Base-by-base conservation (phyloP, 345 rosid genomes). In the Hirschfeldia incana region DNA sequence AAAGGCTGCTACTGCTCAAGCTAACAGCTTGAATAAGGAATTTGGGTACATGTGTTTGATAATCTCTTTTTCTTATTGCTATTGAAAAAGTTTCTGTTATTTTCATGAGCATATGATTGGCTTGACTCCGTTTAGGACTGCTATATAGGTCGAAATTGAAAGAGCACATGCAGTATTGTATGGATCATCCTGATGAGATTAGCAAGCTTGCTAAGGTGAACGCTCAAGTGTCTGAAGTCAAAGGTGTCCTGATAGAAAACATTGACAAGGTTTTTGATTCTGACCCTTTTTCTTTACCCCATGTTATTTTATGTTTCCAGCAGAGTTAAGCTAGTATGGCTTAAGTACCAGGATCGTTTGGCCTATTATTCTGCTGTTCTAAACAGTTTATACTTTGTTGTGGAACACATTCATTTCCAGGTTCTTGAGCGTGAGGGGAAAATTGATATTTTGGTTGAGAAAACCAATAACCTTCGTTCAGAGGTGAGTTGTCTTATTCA, bases 211-310 rank as follows among this genome's bases (percentile, higher is more conserved):
- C 99, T 46, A 96, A 96, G 87, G 98, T 96, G 76, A 92, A 93
- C 78, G 97, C 94, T 81, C 98, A 96, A 84, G 97, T 96, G 34
- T 84, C 97, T 76, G 99, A 96, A 88, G 99, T 96, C 44, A 96
- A 92, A 81, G 97, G 98, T 84, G 98, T 92, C 6, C 91, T 96
- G 97, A 90, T 96, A 95, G 98, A 96, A 74, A 93, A 93, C 73
- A 96, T 96, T 65, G 98, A 90, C 79, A 96, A 96, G 99, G 99
- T 90, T 82, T 1, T 82, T 2, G 68, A 32, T 55, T 60, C n/a
- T 9, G 30, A 65, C 72, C 46, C 42, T 37, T 10, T 17, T 58
- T 66, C 6, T 4, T 39, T 21, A 62, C 0, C 15, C 29, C 1
- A 8, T 39, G 2, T 34, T 0, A 3, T 29, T 0, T 32, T 37